Evolutionary conservation across 495 filamentous ascomycete species (phyloP).

Genomic region (Neurospora sp.): DNA sequence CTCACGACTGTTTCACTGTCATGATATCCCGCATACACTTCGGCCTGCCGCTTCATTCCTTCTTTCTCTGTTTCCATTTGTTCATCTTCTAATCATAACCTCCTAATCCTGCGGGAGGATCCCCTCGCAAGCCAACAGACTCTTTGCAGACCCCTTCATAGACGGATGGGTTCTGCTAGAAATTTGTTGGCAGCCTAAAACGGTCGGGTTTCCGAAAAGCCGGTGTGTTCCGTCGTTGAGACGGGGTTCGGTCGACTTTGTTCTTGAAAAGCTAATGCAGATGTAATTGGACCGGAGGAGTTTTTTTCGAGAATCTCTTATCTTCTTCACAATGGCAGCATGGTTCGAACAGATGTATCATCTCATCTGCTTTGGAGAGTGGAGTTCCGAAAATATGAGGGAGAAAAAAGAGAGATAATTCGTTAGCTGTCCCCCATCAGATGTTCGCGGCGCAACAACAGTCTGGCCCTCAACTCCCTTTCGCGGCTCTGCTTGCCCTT

Average conservation of each 20-base stretch:
- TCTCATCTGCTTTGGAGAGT: conserved; percentile 5
- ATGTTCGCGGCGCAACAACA: not conserved
- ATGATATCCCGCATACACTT: conserved; percentile 38
- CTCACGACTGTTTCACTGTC: conserved; percentile 36
- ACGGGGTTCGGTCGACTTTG: conserved; percentile 15
- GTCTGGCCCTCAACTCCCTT: not conserved
- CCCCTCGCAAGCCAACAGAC: conserved; percentile 15
- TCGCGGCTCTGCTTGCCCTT: not conserved
- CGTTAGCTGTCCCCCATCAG: not conserved
- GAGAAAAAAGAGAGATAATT: not conserved
- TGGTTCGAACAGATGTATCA: conserved; percentile 11
- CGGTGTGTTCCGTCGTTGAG: conserved; percentile 14
- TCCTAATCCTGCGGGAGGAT: conserved; percentile 33
- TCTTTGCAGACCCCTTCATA: conserved; percentile 1
- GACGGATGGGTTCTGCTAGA: conserved; percentile 1
- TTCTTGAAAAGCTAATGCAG: conserved; percentile 31
- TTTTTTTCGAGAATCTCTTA: conserved; percentile 13
- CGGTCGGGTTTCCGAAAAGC: conserved; percentile 17
- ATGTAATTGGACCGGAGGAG: conserved; percentile 28
- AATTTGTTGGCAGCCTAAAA: conserved; percentile 14
- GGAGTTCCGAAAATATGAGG: not conserved
- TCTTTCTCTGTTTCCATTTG: conserved; percentile 24
- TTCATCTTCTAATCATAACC: conserved; percentile 40
- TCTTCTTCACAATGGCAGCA: conserved; percentile 3
- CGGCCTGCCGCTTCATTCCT: conserved; percentile 35